A percentile compares a stretch with the other conserved stretches of the same genome.
Conservation (phyloP, 2,329 filamentous ascomycete species). For the Trichocomaceae sp. region DNA sequence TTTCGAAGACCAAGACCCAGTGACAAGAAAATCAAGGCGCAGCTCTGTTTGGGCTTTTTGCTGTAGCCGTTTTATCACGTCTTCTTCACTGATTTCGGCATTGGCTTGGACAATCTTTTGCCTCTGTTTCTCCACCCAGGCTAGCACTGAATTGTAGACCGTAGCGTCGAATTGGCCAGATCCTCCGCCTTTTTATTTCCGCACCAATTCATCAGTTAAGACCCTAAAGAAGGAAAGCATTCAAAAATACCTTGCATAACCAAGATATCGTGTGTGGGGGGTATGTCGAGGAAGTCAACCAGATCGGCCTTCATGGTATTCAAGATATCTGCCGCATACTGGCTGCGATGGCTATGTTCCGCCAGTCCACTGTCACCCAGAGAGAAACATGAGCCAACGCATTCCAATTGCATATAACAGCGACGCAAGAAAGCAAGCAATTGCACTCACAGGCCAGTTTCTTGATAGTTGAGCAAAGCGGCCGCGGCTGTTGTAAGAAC, state of each 20-base stretch:
- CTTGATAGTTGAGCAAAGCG: conserved; percentile 74
- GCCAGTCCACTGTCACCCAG: conserved; percentile 55
- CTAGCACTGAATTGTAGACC: conserved; percentile 74
- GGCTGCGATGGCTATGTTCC: conserved; percentile 84
- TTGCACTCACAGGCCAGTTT: conserved; percentile 59
- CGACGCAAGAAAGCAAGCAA: too few species aligned
- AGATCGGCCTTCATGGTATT: conserved; percentile 70
- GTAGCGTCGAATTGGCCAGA: conserved; percentile 78
- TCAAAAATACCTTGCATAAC: conserved; percentile 61
- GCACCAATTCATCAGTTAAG: background rate
- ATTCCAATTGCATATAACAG: conserved; percentile 68
- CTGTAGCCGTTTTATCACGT: conserved; percentile 54
- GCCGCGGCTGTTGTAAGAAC: conserved; percentile 71
- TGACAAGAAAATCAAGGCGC: conserved; percentile 83
- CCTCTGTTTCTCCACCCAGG: conserved; percentile 70
- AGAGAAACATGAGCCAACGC: conserved; percentile 44
- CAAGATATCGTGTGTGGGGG: conserved; percentile 77
- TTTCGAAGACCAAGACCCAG: conserved; percentile 85
- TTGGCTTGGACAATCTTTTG: conserved; percentile 40
- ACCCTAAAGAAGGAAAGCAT: too few species aligned
- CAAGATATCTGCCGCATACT: conserved; percentile 70
- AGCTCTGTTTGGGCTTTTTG: conserved; percentile 63
- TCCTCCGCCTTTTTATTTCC: conserved; percentile 55
- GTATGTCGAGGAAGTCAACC: conserved; percentile 68
- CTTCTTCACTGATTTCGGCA: conserved; percentile 36